phyloP scores from a whole-genome alignment of 441 rosid species.

The Corymbia citriodora region DNA sequence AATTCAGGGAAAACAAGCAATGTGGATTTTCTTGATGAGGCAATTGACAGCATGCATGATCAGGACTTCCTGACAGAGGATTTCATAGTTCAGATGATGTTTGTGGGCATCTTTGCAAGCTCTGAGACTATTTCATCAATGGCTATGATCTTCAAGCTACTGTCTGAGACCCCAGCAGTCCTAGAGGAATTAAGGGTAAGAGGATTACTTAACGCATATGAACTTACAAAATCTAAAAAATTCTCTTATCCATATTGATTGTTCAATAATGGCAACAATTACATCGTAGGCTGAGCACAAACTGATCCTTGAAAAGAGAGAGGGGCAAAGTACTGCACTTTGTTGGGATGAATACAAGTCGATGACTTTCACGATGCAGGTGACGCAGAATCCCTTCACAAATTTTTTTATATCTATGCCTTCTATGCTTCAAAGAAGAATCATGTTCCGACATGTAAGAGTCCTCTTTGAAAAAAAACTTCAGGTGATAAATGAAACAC shows the following conservation, averaged over 20 bases:
- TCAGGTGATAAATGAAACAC: constrained; percentile 26
- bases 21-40: constrained; percentile 16
- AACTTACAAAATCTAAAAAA: background rate
- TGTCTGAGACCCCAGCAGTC: constrained; percentile 12
- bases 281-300: constrained; percentile 21
- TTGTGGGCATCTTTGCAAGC: constrained; percentile 7
- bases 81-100: background rate
- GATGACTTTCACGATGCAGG: constrained; percentile 29
- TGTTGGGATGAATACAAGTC: constrained; percentile 35
- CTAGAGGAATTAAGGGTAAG: constrained; percentile 16
- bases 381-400: background rate
- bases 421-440: background rate
- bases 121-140: constrained; percentile 7
- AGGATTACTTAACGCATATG: background rate
- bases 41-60: constrained; percentile 4
- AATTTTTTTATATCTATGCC: background rate
- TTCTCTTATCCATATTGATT: background rate
- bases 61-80: constrained; percentile 18
- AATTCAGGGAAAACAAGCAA: background rate
- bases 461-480: background rate
- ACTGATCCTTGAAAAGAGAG: constrained; percentile 12
- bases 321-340: background rate
- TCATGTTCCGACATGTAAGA: background rate
- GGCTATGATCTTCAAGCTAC: constrained; percentile 13
- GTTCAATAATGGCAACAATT: background rate